phyloP scores from a whole-genome alignment of 345 rosid genomes.

The Angophora floribunda region DNA sequence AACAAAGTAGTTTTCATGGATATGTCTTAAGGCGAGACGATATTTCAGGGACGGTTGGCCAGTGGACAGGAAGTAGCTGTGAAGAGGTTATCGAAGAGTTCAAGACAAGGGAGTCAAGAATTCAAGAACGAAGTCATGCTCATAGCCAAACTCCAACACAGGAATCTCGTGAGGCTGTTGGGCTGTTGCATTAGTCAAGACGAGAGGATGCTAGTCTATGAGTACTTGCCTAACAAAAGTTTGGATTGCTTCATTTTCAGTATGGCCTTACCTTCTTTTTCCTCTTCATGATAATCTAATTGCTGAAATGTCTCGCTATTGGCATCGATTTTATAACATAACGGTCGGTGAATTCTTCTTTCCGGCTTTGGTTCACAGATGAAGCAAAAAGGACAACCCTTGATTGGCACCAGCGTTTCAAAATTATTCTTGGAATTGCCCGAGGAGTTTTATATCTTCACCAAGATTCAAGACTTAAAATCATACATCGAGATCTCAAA shows the following conservation, averaged over 20 bases:
- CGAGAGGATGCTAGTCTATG: not conserved
- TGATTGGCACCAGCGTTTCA: not conserved
- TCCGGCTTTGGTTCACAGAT: not conserved
- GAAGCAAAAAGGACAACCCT: not conserved
- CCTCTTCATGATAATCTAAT: not conserved
- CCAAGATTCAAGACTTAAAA: not conserved
- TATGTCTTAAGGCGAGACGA: not conserved
- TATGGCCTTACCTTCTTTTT: not conserved
- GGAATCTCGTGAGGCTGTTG: not conserved
- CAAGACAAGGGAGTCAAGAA: not conserved
- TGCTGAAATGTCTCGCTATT: not conserved
- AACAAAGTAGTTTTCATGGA: not conserved
- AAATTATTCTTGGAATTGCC: not conserved
- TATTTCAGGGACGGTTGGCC: not conserved
- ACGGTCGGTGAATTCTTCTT: not conserved
- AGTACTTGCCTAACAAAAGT: not conserved
- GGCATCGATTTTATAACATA: not conserved
- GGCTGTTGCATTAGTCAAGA: not conserved
- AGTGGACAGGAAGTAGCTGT: constrained; percentile 5
- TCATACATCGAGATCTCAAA: not conserved
- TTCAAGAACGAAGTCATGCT: not conserved
- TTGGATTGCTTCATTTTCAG: not conserved
- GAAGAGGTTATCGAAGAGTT: not conserved
- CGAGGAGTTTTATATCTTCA: not conserved
- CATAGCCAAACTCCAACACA: constrained; percentile 3